These are phyloP conservation scores for Vitis hybrid DNA, from an alignment of 177 flowering plant genomes.

Conservation along the genomic window DNA sequence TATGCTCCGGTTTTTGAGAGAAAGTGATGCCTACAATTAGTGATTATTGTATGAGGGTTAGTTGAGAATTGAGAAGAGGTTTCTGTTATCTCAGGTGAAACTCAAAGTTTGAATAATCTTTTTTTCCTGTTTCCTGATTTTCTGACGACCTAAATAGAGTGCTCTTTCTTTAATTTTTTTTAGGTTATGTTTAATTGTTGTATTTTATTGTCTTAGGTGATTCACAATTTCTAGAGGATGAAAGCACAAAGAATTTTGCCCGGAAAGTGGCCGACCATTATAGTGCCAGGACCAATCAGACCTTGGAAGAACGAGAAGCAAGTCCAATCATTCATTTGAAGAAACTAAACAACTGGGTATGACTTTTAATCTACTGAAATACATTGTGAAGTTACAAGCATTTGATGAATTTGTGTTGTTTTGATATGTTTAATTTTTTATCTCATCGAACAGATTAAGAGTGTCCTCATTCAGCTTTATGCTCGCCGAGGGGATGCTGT, in stretches of 20 bases:
- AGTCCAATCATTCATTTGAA: conserved; percentile 96
- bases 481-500: conserved; percentile 82
- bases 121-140: background rate
- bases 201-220: conserved; percentile 43
- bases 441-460: conserved; percentile 63
- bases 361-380: background rate
- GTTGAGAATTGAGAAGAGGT: background rate
- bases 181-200: background rate
- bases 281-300: conserved; percentile 92
- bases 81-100: background rate
- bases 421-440: background rate
- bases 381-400: background rate
- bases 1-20: background rate
- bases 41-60: background rate
- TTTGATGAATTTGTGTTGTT: background rate
- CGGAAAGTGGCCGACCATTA: conserved; percentile 93
- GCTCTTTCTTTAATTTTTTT: background rate
- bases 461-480: conserved; percentile 90
- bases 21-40: background rate
- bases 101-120: background rate
- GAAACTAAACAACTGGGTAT: conserved; percentile 97
- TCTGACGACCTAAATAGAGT: background rate
- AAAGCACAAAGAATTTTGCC: conserved; percentile 65
- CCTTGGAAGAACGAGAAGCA: conserved; percentile 92
- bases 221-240: conserved; percentile 63